Conservation (phyloP, 768 basidiomycete species). For the Trametes cingulata region DNA sequence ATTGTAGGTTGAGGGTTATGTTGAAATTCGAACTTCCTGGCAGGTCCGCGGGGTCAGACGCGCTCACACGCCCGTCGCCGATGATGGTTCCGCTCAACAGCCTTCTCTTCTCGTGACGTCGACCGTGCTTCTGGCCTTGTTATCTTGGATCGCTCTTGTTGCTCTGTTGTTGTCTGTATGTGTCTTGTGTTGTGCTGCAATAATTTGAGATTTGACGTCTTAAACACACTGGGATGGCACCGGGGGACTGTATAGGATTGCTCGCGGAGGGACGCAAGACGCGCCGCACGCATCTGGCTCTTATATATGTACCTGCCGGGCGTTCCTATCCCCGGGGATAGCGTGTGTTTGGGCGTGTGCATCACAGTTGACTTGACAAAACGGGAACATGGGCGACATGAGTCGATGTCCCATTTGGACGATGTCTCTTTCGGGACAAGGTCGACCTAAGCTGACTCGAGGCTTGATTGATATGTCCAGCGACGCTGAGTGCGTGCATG, state of each 20-base stretch:
- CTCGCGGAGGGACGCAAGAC: no score
- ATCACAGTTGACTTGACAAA: neutral
- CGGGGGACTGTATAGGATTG: neutral
- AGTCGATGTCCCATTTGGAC: neutral
- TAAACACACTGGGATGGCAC: neutral
- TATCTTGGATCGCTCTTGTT: neutral
- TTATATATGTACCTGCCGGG: neutral
- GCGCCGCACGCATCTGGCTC: neutral
- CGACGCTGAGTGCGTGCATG: neutral
- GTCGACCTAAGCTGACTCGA: neutral
- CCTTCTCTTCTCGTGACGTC: conserved; percentile 6
- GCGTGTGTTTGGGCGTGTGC: neutral
- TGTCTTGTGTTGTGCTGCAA: neutral
- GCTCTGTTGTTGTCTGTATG: neutral
- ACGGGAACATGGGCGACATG: neutral
- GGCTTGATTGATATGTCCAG: neutral
- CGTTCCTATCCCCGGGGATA: neutral
- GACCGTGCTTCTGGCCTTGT: neutral
- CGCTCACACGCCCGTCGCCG: conserved; percentile 13
- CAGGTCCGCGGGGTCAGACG: neutral
- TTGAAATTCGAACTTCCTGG: neutral
- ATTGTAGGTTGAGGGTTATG: neutral
- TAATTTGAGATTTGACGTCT: neutral
- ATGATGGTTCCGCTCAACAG: conserved; percentile 7
- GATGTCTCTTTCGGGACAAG: conserved; percentile 2